A percentile compares a stretch with the other conserved stretches of the same genome.
phyloP scores from a whole-genome alignment of 805 yeast genomes.

The Cyberlindnera maclurae region DNA sequence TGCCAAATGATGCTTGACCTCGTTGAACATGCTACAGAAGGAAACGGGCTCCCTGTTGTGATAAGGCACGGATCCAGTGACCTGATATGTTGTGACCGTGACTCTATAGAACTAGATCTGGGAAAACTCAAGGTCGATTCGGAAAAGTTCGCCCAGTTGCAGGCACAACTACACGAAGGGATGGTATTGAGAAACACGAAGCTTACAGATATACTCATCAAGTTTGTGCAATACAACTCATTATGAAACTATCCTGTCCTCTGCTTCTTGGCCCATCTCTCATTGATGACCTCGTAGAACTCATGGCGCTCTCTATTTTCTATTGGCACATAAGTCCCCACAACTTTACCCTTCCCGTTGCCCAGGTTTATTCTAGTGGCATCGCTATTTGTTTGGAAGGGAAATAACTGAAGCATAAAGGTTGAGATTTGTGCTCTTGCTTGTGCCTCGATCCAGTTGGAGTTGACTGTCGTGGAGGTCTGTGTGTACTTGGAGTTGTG shows the following conservation, averaged over 20 bases:
- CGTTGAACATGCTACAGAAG: background rate
- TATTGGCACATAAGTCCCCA: constrained; percentile 50
- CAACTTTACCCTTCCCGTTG: constrained; percentile 68
- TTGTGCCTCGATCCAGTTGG: constrained; percentile 48
- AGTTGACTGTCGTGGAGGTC: constrained; percentile 38
- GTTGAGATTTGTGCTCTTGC: constrained; percentile 47
- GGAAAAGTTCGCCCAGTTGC: background rate
- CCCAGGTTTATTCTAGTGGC: constrained; percentile 49
- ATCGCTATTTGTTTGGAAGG: background rate
- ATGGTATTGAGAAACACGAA: background rate
- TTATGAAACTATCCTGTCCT: background rate
- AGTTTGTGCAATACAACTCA: background rate
- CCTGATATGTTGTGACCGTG: background rate
- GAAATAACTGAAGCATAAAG: constrained; percentile 19
- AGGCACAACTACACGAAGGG: background rate
- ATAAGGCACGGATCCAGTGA: background rate
- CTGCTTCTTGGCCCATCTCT: constrained; percentile 43
- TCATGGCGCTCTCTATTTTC: constrained; percentile 51
- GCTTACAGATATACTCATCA: constrained; percentile 4
- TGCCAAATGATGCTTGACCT: constrained; percentile 2
- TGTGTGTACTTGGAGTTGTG: constrained; percentile 33
- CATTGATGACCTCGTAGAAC: constrained; percentile 63
- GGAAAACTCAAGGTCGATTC: background rate
- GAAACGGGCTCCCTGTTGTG: background rate
- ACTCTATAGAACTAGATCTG: background rate